A percentile compares a stretch with the other conserved stretches of the same genome.
These are phyloP conservation scores for Fusarium papillatum DNA, from an alignment of 2,329 filamentous ascomycete species.

Conservation along the genomic window DNA sequence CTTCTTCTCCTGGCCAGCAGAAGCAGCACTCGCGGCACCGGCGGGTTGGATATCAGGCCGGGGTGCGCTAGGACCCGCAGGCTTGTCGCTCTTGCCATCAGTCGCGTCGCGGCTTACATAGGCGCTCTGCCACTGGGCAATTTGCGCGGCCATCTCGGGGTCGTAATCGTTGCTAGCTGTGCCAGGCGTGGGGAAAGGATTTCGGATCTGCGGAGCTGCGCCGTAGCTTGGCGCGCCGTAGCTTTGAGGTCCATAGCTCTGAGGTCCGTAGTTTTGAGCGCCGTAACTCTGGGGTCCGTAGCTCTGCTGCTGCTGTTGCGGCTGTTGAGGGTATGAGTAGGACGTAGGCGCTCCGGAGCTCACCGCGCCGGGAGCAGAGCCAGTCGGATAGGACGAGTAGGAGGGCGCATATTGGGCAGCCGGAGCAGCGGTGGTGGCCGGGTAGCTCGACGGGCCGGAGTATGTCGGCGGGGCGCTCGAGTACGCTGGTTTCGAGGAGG, in stretches of 20 bases:
- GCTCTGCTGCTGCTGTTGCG: slow-evolving; percentile 31
- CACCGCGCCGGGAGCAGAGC: slow-evolving; percentile 40
- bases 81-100: slow-evolving; percentile 51
- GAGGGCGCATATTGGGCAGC: slow-evolving; percentile 60
- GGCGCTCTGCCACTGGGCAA: slow-evolving; percentile 95
- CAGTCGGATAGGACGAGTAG: slow-evolving; percentile 54
- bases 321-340: slow-evolving; percentile 44
- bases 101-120: slow-evolving; percentile 77
- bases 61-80: slow-evolving; percentile 45
- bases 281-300: slow-evolving; percentile 51
- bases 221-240: slow-evolving; percentile 53
- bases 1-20: slow-evolving; percentile 68
- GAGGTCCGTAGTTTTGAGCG: slow-evolving; percentile 43
- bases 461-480: slow-evolving; percentile 45
- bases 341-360: slow-evolving; percentile 39
- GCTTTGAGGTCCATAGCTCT: slow-evolving; percentile 44
- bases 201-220: slow-evolving; percentile 77
- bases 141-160: slow-evolving; percentile 89
- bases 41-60: slow-evolving; percentile 55
- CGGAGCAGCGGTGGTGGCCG: slow-evolving; percentile 50
- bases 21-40: slow-evolving; percentile 38
- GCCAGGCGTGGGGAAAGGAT: slow-evolving; percentile 81
- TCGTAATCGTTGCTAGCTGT: slow-evolving; percentile 66
- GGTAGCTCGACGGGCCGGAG: slow-evolving; percentile 48
- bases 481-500: slow-evolving; percentile 55